phyloP scores from a whole-genome alignment of 164 flowering plant genomes.

The Stephania japonica region DNA sequence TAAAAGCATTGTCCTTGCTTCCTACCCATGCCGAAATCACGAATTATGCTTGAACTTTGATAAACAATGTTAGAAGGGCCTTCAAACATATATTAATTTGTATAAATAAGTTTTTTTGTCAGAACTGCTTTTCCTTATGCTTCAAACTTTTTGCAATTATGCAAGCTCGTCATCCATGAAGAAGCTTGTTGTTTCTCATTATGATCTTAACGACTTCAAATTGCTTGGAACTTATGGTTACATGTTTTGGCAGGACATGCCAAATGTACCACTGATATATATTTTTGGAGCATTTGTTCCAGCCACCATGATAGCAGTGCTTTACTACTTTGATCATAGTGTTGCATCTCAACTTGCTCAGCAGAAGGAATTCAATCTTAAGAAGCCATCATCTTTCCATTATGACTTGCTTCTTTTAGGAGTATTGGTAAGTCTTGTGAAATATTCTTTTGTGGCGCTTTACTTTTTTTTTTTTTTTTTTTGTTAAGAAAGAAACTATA shows the following conservation, averaged over 20 bases:
- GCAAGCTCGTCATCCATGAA: neutral
- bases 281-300: conserved; percentile 92
- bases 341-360: conserved; percentile 98
- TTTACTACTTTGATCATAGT: conserved; percentile 96
- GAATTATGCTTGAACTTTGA: neutral
- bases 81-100: neutral
- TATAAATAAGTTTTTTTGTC: neutral
- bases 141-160: neutral
- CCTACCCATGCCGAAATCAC: neutral
- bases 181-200: neutral
- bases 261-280: conserved; percentile 77
- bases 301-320: conserved; percentile 99
- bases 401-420: conserved; percentile 94
- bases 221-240: neutral
- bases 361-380: conserved; percentile 92
- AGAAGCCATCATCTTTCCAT: conserved; percentile 88
- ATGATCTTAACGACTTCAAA: neutral
- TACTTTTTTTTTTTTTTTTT: too few relatives aligned
- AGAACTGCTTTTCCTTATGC: neutral
- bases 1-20: neutral
- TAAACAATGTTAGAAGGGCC: neutral
- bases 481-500: too few relatives aligned
- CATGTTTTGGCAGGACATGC: conserved; percentile 65
- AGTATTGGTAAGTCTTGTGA: conserved; percentile 50
- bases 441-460: neutral